Evolutionary conservation across 495 filamentous ascomycete genomes (phyloP).

Genomic region (Neurospora hispaniola): DNA sequence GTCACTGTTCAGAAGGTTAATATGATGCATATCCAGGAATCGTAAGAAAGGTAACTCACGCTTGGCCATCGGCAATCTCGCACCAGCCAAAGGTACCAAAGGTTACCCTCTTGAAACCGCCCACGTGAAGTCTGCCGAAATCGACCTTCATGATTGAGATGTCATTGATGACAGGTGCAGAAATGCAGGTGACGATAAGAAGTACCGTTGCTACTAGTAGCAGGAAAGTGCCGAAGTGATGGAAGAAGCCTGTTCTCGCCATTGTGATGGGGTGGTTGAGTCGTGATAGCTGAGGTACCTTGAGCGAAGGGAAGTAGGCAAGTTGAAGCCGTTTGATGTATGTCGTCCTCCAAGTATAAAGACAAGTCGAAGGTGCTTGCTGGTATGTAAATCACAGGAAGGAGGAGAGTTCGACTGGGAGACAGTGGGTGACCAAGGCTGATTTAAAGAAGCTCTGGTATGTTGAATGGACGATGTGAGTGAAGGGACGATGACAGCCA

Average conservation of each 20-base stretch:
- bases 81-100: constrained; percentile 54
- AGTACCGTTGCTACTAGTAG: constrained; percentile 44
- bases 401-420: background rate
- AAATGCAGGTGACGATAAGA: constrained; percentile 48
- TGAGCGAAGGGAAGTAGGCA: background rate
- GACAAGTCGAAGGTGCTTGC: background rate
- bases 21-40: background rate
- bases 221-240: constrained; percentile 50
- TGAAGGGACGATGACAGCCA: background rate
- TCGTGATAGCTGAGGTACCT: background rate
- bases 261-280: constrained; percentile 16
- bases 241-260: constrained; percentile 40
- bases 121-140: constrained; percentile 19
- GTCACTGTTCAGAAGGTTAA: constrained; percentile 21
- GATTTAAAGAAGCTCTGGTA: background rate
- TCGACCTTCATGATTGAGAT: constrained; percentile 42
- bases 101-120: constrained; percentile 23
- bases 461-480: background rate
- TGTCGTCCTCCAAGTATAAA: background rate
- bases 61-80: constrained; percentile 13
- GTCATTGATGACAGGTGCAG: constrained; percentile 43
- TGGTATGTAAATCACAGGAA: background rate
- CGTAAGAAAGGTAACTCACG: constrained; percentile 8
- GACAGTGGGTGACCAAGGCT: background rate
- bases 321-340: background rate